Evolutionary conservation across 768 basidiomycete genomes (phyloP).

Genomic region (Pleurotus eryngii): DNA sequence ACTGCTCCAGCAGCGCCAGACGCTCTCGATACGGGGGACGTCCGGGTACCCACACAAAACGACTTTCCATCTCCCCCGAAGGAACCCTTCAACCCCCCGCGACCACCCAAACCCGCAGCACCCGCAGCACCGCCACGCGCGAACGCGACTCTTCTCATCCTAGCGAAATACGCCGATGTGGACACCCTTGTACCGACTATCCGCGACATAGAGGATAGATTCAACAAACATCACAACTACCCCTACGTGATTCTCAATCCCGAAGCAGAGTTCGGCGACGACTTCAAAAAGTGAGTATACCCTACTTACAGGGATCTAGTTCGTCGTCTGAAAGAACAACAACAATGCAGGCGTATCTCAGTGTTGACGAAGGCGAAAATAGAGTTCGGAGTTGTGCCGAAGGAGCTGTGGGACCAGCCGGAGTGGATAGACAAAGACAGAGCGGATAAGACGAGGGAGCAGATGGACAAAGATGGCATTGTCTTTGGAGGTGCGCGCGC

Average conservation of each 20-base stretch:
- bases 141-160: slow-evolving; percentile 40
- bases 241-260: slow-evolving; percentile 74
- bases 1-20: slow-evolving; percentile 29
- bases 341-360: background rate
- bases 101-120: background rate
- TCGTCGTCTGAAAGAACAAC: too few species aligned
- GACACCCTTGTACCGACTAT: slow-evolving; percentile 58
- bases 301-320: too few species aligned
- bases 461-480: slow-evolving; percentile 51
- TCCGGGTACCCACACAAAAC: background rate
- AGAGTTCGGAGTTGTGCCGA: background rate
- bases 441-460: slow-evolving; percentile 52
- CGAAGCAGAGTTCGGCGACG: background rate
- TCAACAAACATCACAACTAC: slow-evolving; percentile 76
- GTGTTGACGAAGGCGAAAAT: background rate
- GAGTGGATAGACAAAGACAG: slow-evolving; percentile 69
- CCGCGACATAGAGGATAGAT: slow-evolving; percentile 73
- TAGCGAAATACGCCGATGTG: slow-evolving; percentile 66
- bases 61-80: background rate
- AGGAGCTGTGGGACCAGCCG: slow-evolving; percentile 40
- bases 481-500: slow-evolving; percentile 33
- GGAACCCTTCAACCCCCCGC: background rate
- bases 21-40: slow-evolving; percentile 4
- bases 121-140: slow-evolving; percentile 15
- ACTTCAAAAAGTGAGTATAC: background rate